Conservation (phyloP, 129 eudicot species). For the Flaveria trinervia region DNA sequence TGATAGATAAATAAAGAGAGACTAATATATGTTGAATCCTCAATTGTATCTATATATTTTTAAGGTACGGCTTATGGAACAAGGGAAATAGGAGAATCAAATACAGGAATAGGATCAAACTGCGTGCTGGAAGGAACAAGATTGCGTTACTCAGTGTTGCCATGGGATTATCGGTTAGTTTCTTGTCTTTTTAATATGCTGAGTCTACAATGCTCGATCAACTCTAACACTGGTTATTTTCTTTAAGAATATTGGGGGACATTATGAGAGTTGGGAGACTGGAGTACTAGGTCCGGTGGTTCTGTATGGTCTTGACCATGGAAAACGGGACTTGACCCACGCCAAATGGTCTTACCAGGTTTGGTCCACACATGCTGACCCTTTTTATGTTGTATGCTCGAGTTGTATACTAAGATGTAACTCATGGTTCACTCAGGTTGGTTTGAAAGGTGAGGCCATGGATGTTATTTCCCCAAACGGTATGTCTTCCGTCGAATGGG, state of each 20-base stretch:
- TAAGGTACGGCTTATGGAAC: conserved; percentile 86
- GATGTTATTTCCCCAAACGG: conserved; percentile 64
- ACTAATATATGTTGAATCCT: not conserved
- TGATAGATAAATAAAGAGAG: not conserved
- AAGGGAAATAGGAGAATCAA: conserved; percentile 65
- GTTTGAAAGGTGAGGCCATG: conserved; percentile 92
- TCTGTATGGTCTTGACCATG: conserved; percentile 70
- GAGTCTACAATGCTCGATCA: conserved; percentile 4
- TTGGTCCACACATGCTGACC: not conserved
- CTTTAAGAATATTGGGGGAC: conserved; percentile 79
- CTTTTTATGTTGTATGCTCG: conserved; percentile 11
- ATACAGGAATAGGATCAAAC: conserved; percentile 50
- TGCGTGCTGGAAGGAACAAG: conserved; percentile 69
- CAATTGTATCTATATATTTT: not conserved
- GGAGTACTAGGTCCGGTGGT: conserved; percentile 92
- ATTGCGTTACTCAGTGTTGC: conserved; percentile 93
- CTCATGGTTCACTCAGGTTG: conserved; percentile 57
- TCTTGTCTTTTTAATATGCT: conserved; percentile 7
- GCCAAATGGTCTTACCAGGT: conserved; percentile 93
- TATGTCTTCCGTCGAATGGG: conserved; percentile 79
- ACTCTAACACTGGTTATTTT: conserved; percentile 5
- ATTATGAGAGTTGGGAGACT: conserved; percentile 79
- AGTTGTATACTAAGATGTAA: conserved; percentile 14
- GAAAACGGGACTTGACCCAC: conserved; percentile 77
- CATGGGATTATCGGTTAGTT: conserved; percentile 87